Evolutionary conservation across 2,329 filamentous ascomycete species (phyloP), one percentile per base, ranked within the genome.

Genomic region (Alternaria longipes): DNA sequence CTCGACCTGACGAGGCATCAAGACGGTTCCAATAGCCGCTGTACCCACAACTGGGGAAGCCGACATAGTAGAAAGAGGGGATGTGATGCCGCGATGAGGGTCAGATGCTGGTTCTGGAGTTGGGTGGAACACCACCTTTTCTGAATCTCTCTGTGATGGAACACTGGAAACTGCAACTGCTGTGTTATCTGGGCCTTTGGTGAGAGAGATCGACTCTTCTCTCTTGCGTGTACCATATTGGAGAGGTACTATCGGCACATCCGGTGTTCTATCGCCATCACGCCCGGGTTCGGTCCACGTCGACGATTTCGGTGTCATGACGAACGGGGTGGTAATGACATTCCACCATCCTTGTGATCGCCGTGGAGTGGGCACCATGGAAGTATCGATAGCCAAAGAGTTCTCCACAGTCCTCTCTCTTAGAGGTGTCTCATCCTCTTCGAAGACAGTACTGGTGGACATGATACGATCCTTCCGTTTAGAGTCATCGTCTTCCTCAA

Each of bases 311-410:
- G 78, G 65, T 62, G 81, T 75, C 54, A 74, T 71, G 24, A 77
- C 72, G 70, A 93, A 93, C 0, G 91, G 91, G 1, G 90, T 91
- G 8, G 86, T 89, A 56, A 93, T 87, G 66, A 91, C 84, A 69
- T 92, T 91, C 91, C 91, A 93, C 90, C 91, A 93, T 20, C 91
- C 91, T 61, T 84, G 84, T 26, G 89, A 90, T 56, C 84, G 84
- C 11, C 86, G 84, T 42, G 82, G 84, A 28, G 85, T 86, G 41
- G 85, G 86, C 6, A 79, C 69, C 20, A 76, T 65, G 16, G 69
- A 68, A 3, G 78, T 79, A 50, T 81, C 76, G 24, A 81, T 67
- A 47, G 73, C 66, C 44, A 80, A 54, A 49, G 83, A 77, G 16
- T 67, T 67, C 18, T 73, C 70, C 6, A 66, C 51, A n/a, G 60